Conservation (phyloP, 257 asterid species). For the Lavandula angustifolia region DNA sequence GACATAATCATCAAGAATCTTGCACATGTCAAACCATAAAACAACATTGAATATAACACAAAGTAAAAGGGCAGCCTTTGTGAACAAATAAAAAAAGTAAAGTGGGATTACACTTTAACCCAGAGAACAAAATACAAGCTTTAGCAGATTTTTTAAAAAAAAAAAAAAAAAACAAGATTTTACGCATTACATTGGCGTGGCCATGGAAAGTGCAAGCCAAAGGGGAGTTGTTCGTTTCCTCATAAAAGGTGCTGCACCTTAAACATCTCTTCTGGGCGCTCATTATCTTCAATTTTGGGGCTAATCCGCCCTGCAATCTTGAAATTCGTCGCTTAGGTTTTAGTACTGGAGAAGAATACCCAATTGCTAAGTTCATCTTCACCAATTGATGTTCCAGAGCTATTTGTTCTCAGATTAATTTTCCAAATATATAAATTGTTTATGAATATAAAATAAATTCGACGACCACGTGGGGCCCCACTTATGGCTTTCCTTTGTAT, state of each 20-base stretch:
- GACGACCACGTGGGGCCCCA: too few species aligned
- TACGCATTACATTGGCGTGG: conserved; percentile 43
- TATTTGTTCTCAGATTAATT: background rate
- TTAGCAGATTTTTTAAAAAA: background rate
- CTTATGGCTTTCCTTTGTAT: too few species aligned
- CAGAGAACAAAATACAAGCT: background rate
- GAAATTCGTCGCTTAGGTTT: conserved; percentile 21
- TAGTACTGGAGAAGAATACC: conserved; percentile 19
- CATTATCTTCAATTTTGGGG: conserved; percentile 35
- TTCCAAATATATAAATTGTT: too few species aligned
- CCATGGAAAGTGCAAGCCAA: conserved; percentile 66
- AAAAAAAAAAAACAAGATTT: background rate
- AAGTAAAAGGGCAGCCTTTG: conserved; percentile 28
- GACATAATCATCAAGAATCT: conserved; percentile 24
- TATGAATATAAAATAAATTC: too few species aligned
- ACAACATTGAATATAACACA: background rate
- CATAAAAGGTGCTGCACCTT: conserved; percentile 55
- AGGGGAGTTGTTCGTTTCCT: conserved; percentile 49
- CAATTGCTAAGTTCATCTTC: conserved; percentile 32
- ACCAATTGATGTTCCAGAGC: too few species aligned
- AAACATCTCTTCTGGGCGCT: conserved; percentile 58
- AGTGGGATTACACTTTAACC: background rate
- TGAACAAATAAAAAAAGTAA: conserved; percentile 17
- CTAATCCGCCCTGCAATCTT: conserved; percentile 24
- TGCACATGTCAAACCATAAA: conserved; percentile 17